A percentile compares a stretch with the other conserved stretches of the same genome.
phyloP scores from a whole-genome alignment of 805 yeast genomes.

The Wickerhamomyces strasburgensis region DNA sequence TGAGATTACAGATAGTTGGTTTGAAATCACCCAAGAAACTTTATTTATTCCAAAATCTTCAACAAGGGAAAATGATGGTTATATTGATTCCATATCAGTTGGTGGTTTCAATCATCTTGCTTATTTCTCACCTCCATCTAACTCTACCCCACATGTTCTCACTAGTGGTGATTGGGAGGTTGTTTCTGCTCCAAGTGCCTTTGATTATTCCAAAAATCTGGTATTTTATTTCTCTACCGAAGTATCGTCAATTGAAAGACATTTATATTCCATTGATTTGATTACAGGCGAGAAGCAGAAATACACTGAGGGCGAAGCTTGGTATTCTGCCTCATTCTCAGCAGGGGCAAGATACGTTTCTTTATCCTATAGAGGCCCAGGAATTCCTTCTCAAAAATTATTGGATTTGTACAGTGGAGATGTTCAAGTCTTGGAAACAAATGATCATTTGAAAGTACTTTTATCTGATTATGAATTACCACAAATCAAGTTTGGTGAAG shows the following conservation, averaged over 20 bases:
- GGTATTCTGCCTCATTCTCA: slow-evolving; percentile 70
- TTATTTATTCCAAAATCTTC: slow-evolving; percentile 49
- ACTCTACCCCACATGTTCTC: slow-evolving; percentile 50
- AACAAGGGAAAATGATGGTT: slow-evolving; percentile 52
- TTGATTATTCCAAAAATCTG: slow-evolving; percentile 47
- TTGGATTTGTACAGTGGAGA: slow-evolving; percentile 43
- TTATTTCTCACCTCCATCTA: slow-evolving; percentile 68
- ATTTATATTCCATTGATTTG: slow-evolving; percentile 65
- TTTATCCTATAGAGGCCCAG: slow-evolving; percentile 73
- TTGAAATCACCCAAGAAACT: slow-evolving; percentile 68
- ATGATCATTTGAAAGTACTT: slow-evolving; percentile 35
- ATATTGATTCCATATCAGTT: slow-evolving; percentile 70
- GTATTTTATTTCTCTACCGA: slow-evolving; percentile 66
- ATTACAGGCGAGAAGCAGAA: slow-evolving; percentile 31
- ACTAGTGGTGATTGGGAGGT: slow-evolving; percentile 90
- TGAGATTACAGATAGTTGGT: slow-evolving; percentile 58
- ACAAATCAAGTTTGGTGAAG: slow-evolving; percentile 41
- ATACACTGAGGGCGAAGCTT: slow-evolving; percentile 50
- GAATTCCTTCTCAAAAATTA: slow-evolving; percentile 72
- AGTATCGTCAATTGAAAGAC: slow-evolving; percentile 78
- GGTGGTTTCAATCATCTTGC: slow-evolving; percentile 74
- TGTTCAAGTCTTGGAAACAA: slow-evolving; percentile 30
- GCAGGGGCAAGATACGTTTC: slow-evolving; percentile 71
- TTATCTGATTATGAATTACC: slow-evolving; percentile 54
- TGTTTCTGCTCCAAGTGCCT: slow-evolving; percentile 61